Evolutionary conservation across 441 rosid species (phyloP), one percentile per base, ranked within the genome.

Genomic region (Heliophila coronopifolia): DNA sequence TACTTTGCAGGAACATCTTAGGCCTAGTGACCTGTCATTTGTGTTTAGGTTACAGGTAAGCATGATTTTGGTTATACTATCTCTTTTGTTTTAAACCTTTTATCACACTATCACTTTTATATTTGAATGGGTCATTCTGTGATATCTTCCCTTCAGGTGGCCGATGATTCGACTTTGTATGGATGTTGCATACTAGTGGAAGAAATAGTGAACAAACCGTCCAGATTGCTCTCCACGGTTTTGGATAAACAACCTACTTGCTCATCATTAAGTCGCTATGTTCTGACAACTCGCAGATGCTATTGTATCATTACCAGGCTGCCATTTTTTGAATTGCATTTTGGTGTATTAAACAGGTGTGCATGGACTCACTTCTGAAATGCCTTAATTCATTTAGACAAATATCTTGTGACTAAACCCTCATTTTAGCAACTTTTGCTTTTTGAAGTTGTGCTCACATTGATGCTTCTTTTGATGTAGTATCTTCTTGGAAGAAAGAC

Each of bases 271-370:
- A 83, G 85, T 72, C 96, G 85, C 28, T 66, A 83, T 61, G 71
- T 83, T 55, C 60, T 91, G 67, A 83, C 95, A 18, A 84, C 98
- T 16, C 82, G 77, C 43, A 81, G 98, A 87, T 91, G 98, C 67
- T 91, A 91, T 56, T 91, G 98, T 76, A 75, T 91, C 73, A 79
- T 91, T 58, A 76, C 98, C 15, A 79, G 96, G 71, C 84, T 91
- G 66, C 98, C 98, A 5, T 87, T 83, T 69, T 91, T 91, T 50
- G 94, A 87, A 47, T 65, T 91, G 74, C 98, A 91, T 74, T 91
- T 91, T 63, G 91, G 85, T 55, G 78, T 91, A 38, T 66, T 91
- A 50, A 84, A 80, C 67, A 82, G 98, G 96, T 86, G 43, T 15
- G 64, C 56, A 30, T 49, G 7, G 44, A 31, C 43, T 30, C 25